Conservation (phyloP, 345 rosid genomes). For the Limnanthes douglasii region DNA sequence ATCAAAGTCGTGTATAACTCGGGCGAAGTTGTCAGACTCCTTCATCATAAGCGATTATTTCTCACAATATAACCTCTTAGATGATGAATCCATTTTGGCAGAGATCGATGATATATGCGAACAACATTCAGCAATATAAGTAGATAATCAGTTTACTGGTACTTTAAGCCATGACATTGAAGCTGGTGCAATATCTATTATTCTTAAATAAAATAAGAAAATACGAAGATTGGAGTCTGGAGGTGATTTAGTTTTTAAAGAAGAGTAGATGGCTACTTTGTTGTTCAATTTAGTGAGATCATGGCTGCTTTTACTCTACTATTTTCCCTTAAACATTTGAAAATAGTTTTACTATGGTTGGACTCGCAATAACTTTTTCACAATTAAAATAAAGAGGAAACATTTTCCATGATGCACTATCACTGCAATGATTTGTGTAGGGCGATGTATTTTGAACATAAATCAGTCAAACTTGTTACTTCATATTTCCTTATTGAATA, state of each 20-base stretch:
- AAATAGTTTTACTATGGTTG: no score
- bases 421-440: no score
- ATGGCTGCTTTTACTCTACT: no score
- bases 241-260: constrained; percentile 8
- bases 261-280: constrained; percentile 12
- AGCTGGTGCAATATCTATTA: constrained; percentile 5
- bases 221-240: constrained; percentile 1
- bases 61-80: constrained; percentile 32
- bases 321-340: no score
- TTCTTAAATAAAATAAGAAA: constrained; percentile 5
- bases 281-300: constrained; percentile 11
- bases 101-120: constrained; percentile 61
- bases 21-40: constrained; percentile 15
- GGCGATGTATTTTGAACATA: no score
- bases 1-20: constrained; percentile 26
- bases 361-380: no score
- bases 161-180: constrained; percentile 7
- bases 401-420: no score
- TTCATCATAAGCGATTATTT: constrained; percentile 15
- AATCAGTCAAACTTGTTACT: no score
- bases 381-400: no score
- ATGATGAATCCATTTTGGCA: constrained; percentile 45
- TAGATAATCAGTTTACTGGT: constrained; percentile 12
- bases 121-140: constrained; percentile 29
- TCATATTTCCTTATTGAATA: no score